Percentiles rank a stretch among this genome's conserved stretches.
These are phyloP conservation scores for Stenogyne calaminthoides DNA, from an alignment of 305 asterid species.

Conservation along the genomic window DNA sequence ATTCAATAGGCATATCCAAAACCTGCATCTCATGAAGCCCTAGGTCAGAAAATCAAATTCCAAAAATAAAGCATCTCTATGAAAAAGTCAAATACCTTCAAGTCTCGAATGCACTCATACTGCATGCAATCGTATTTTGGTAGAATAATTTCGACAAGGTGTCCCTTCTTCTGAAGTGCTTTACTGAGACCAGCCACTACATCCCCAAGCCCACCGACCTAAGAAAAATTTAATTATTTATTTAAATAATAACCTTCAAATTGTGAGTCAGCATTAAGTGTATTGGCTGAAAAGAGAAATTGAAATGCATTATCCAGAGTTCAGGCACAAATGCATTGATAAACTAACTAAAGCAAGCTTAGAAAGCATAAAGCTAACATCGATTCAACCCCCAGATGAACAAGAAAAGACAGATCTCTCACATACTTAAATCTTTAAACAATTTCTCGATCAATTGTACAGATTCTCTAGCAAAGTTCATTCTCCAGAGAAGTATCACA, in stretches of 20 bases:
- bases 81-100: slow-evolving; percentile 57
- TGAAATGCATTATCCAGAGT: slow-evolving; percentile 18
- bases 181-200: slow-evolving; percentile 95
- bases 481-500: slow-evolving; percentile 7
- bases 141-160: slow-evolving; percentile 87
- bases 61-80: neutral
- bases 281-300: neutral
- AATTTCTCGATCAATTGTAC: neutral
- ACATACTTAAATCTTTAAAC: slow-evolving; percentile 7
- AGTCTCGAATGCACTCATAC: slow-evolving; percentile 62
- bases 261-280: slow-evolving; percentile 3
- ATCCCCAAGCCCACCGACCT: slow-evolving; percentile 99
- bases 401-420: slow-evolving; percentile 12
- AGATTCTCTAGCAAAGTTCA: slow-evolving; percentile 1
- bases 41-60: slow-evolving; percentile 21
- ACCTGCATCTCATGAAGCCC: slow-evolving; percentile 54
- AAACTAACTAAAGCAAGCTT: neutral
- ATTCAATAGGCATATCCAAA: slow-evolving; percentile 81
- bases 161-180: slow-evolving; percentile 94
- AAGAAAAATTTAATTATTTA: slow-evolving; percentile 20
- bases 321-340: slow-evolving; percentile 10
- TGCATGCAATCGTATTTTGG: slow-evolving; percentile 98
- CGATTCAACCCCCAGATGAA: neutral
- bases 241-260: neutral
- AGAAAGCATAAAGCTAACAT: neutral